A percentile compares a stretch with the other conserved stretches of the same genome.
These are phyloP conservation scores for Barnettozyma populi DNA, from an alignment of 805 yeast genomes.

Conservation along the genomic window DNA sequence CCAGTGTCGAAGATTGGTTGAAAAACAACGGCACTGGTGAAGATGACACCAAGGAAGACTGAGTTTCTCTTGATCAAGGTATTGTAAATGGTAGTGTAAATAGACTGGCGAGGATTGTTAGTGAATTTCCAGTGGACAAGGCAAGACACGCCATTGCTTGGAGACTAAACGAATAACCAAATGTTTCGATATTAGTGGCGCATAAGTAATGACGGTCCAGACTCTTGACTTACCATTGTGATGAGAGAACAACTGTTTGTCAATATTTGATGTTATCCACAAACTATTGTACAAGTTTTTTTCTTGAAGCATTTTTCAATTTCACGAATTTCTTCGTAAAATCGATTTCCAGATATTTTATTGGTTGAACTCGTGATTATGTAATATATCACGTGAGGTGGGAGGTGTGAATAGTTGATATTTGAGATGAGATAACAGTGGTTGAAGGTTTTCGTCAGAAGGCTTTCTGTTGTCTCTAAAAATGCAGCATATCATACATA, in stretches of 20 bases:
- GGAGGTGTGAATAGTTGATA: not conserved
- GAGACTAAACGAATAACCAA: too few species aligned
- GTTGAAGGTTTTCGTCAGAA: slow-evolving; percentile 1
- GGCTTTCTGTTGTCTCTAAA: too few species aligned
- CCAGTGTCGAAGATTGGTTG: slow-evolving; percentile 69
- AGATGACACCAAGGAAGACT: slow-evolving; percentile 74
- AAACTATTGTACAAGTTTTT: not conserved
- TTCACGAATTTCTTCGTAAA: slow-evolving; percentile 11
- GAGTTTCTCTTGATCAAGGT: slow-evolving; percentile 85
- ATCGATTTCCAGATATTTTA: slow-evolving; percentile 12
- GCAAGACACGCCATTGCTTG: not conserved
- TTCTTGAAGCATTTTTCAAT: slow-evolving; percentile 9
- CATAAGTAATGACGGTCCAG: not conserved
- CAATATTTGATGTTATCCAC: not conserved
- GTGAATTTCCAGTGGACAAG: not conserved
- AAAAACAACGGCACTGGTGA: slow-evolving; percentile 81
- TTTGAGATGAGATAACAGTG: not conserved
- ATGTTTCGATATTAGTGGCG: not conserved
- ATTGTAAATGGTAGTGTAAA: slow-evolving; percentile 52
- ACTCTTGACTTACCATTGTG: slow-evolving; percentile 2
- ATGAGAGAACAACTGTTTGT: not conserved
- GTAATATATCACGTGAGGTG: not conserved
- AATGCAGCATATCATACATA: too few species aligned
- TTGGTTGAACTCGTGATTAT: slow-evolving; percentile 10
- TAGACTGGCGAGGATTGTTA: slow-evolving; percentile 24